Percentiles rank a stretch among this genome's conserved stretches.
Evolutionary conservation across 2,329 filamentous ascomycete genomes (phyloP).

Genomic region (Hypoxylon sp.): DNA sequence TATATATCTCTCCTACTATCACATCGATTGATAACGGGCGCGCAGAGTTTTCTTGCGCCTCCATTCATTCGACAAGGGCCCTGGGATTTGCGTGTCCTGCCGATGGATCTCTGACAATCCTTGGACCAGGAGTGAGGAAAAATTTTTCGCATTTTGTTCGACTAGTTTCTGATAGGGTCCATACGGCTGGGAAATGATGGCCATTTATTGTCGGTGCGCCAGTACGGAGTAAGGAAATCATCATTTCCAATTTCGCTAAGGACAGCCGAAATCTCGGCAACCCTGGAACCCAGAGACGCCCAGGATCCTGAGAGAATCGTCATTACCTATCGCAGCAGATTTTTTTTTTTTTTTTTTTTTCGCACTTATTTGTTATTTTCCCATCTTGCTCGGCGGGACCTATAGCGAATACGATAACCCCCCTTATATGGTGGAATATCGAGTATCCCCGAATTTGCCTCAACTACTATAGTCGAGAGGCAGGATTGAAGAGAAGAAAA

Average conservation of each 20-base stretch:
- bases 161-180: slow-evolving; percentile 33
- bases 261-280: slow-evolving; percentile 31
- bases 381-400: slow-evolving; percentile 22
- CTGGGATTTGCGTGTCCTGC: slow-evolving; percentile 13
- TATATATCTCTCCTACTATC: slow-evolving; percentile 21
- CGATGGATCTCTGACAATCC: slow-evolving; percentile 32
- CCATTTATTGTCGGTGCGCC: slow-evolving; percentile 31
- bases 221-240: slow-evolving; percentile 24
- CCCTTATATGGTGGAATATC: slow-evolving; percentile 26
- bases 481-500: slow-evolving; percentile 21
- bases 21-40: not conserved
- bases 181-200: slow-evolving; percentile 28
- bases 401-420: slow-evolving; percentile 27
- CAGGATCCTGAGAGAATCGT: slow-evolving; percentile 30
- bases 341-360: no score
- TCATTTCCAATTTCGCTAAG: slow-evolving; percentile 38
- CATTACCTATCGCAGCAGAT: slow-evolving; percentile 25
- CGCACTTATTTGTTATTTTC: slow-evolving; percentile 12
- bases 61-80: slow-evolving; percentile 22
- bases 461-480: slow-evolving; percentile 27
- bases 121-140: slow-evolving; percentile 16
- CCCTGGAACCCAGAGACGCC: slow-evolving; percentile 20
- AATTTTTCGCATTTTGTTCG: slow-evolving; percentile 29
- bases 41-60: slow-evolving; percentile 26
- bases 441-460: slow-evolving; percentile 24